phyloP scores from a whole-genome alignment of 371 early-diverging fungal genomes.

The Dichotomocladium elegans region DNA sequence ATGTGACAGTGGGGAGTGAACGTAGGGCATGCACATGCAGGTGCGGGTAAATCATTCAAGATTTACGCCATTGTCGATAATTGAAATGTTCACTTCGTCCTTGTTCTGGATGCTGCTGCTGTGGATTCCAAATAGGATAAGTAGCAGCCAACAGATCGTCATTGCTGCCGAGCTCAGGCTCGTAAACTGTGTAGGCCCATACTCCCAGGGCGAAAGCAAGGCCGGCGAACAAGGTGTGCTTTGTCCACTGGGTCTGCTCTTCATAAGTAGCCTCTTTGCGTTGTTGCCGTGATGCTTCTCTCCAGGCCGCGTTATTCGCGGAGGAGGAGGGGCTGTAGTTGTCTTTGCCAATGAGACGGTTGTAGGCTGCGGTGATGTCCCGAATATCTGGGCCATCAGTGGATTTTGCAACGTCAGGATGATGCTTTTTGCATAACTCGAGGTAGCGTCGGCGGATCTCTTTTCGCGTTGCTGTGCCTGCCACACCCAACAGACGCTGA shows the following conservation, averaged over 20 bases:
- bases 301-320: not conserved
- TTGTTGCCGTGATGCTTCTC: not conserved
- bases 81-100: not conserved
- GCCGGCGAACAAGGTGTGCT: slow-evolving; percentile 6
- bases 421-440: slow-evolving; percentile 10
- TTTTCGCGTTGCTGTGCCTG: slow-evolving; percentile 5
- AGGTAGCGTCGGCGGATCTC: slow-evolving; percentile 10
- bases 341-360: slow-evolving; percentile 2
- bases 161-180: not conserved
- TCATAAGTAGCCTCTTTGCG: not conserved
- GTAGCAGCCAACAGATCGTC: not conserved
- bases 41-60: not conserved
- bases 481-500: slow-evolving; percentile 9
- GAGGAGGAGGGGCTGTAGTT: not conserved
- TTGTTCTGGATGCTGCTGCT: slow-evolving; percentile 2
- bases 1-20: too few relatives aligned
- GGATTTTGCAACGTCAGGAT: slow-evolving; percentile 10
- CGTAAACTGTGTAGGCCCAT: slow-evolving; percentile 4
- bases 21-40: too few relatives aligned
- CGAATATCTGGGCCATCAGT: slow-evolving; percentile 1
- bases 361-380: slow-evolving; percentile 13
- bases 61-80: slow-evolving; percentile 5
- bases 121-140: not conserved
- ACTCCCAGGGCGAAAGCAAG: slow-evolving; percentile 1
- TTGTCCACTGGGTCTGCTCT: slow-evolving; percentile 7